Evolutionary conservation across 176 grass and related monocot genomes (phyloP), one percentile per base, ranked within the genome.

Genomic region (Phragmites australis): DNA sequence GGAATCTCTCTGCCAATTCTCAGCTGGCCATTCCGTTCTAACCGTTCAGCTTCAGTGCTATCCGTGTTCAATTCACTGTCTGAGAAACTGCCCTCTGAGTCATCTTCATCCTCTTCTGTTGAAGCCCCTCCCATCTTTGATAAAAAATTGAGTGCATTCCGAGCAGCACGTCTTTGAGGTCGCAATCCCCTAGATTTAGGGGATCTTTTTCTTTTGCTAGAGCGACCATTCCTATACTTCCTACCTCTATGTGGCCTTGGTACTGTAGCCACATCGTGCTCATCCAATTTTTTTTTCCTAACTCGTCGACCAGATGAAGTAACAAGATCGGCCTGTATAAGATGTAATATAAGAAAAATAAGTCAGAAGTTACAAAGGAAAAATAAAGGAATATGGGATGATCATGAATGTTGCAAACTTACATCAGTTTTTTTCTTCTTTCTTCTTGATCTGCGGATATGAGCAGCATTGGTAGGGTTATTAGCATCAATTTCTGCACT

Each of bases 281-380:
- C 92, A 79, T 93, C 92, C 52, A 94, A 75, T 60, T 80, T 93
- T 81, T 75, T 88, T 87, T 89, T 98, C 75, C 89, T 94, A 74
- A 98, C 90, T 76, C 81, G 95, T 61, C 95, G 91, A 80, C 95
- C 95, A 86, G 95, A 98, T 60, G 85, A 89, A 86, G 95, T 98
- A 80, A 93, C 67, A 78, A 94, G 21, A 77, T 84, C 81, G 78
- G 65, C 85, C 95, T 97, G 90, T 29, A 75, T 32, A 64, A 79
- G 14, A 90, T 81, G 70, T 48, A 76, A 85, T 39, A 57, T 27
- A 81, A 76, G 21, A 17, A 39, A 80, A 80, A 74, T 18, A 74
- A 52, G 60, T 18, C 23, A 54, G 68, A 82, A 68, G 25, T 15
- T 51, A 74, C 51, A 2, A 68, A 75, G 34, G 62, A 1, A 51